Base-by-base conservation (phyloP, 176 grass and related monocot genomes). In the Olyra latifolia region DNA sequence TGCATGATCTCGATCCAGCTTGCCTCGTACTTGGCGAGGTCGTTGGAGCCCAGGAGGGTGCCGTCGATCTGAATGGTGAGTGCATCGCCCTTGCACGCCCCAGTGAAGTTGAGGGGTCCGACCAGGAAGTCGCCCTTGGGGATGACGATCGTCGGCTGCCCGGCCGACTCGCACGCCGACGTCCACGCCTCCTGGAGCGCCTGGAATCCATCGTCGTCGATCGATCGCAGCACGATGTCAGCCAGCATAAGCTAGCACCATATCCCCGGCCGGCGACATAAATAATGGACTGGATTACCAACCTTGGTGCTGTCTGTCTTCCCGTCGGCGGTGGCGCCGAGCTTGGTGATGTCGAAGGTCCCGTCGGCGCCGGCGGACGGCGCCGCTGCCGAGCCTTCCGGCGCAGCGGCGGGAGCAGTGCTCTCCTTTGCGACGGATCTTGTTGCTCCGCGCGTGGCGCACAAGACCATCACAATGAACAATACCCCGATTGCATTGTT, bases 1-100 rank as follows among this genome's bases (percentile, higher is more conserved):
- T 66, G 56, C 6, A 35, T 61, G 41, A 97, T 71, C 59, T 85
- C 64, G 22, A 97, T 15, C 94, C 94, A 97, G 67, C 57, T 79
- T 5, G 72, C 40, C 8, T 9, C 28, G 66, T 94, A 97, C 39
- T 44, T 69, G 29, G 7, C 3, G 8, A 97, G 55, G 67, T 94
- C 50, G 40, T 78, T 97, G 7, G 84, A 32, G 20, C 78, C 94
- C n/a, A 93, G 54, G 32, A 90, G 73, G 48, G 12, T 93, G 39
- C 91, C 91, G 24, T 93, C 76, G 5, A 93, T 19, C 57, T 93
- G 63, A 27, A 90, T 6, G 7, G 70, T 84, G 12, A 90, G 24
- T n/a, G n/a, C n/a, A 23, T 27, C 10, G 17, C 58, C 76, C 67
- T 93, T 93, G 80, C 87, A 93, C 16, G 91, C 84, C 41, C 91